Conservation (phyloP, 2,329 filamentous ascomycete species). For the Botrytis deweyae region DNA sequence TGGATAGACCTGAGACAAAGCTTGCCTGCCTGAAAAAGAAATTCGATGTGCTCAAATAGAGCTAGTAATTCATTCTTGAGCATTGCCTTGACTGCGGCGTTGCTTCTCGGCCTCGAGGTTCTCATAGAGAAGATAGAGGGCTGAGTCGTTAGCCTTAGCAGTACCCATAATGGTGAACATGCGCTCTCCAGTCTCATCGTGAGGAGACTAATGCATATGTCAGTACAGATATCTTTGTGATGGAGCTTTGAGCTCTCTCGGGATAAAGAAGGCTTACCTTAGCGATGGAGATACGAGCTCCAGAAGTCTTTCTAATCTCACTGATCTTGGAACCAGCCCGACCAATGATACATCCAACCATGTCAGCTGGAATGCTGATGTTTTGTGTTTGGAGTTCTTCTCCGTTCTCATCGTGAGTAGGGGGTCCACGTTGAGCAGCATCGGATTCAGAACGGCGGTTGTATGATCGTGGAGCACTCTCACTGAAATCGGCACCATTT, state of each 20-base stretch:
- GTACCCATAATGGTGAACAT: conserved; percentile 99
- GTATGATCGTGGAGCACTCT: conserved; percentile 66
- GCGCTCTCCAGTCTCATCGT: conserved; percentile 95
- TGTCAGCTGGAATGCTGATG: conserved; percentile 98
- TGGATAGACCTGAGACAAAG: conserved; percentile 48
- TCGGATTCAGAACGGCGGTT: conserved; percentile 83
- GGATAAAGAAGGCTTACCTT: conserved; percentile 50
- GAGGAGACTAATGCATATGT: conserved; percentile 59
- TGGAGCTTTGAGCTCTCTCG: conserved; percentile 25
- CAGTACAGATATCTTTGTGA: conserved; percentile 13
- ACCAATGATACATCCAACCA: conserved; percentile 99
- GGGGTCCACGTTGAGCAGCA: conserved; percentile 74
- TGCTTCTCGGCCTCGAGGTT: conserved; percentile 99
- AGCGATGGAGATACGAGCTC: conserved; percentile 94
- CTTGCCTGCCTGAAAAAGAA: conserved; percentile 52
- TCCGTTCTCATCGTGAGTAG: conserved; percentile 90
- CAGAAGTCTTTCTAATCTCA: conserved; percentile 95
- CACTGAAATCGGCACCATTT: conserved; percentile 96
- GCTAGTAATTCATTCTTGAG: conserved; percentile 37
- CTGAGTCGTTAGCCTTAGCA: conserved; percentile 89
- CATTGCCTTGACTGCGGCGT: conserved; percentile 77
- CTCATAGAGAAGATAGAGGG: conserved; percentile 94
- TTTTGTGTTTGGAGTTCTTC: conserved; percentile 99
- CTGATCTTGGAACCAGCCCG: conserved; percentile 95
- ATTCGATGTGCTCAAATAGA: conserved; percentile 39